Evolutionary conservation across 1,284 basidiomycete species (phyloP).

Genomic region (Cutaneotrichosporon sp.): DNA sequence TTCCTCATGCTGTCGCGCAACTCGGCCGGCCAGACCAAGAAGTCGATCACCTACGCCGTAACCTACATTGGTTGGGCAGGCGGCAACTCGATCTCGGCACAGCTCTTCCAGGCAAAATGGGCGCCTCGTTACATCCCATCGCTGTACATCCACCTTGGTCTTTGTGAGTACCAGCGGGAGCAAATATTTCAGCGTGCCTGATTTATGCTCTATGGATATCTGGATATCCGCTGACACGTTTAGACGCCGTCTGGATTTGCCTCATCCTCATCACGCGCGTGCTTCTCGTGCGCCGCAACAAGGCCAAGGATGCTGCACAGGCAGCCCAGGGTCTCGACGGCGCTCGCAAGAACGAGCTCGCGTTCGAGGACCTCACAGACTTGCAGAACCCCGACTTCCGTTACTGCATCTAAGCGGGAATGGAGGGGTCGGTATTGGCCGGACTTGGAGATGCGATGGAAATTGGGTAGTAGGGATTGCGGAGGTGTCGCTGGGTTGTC

Average conservation of each 20-base stretch:
- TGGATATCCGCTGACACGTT: background rate
- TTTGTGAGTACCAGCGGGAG: slow-evolving; percentile 11
- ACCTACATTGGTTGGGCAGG: slow-evolving; percentile 30
- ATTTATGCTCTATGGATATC: too few relatives aligned
- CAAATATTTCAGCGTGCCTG: too few relatives aligned
- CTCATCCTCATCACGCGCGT: slow-evolving; percentile 17
- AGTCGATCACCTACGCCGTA: slow-evolving; percentile 15
- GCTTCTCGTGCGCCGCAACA: slow-evolving; percentile 25
- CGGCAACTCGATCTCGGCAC: slow-evolving; percentile 34
- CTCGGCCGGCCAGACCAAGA: slow-evolving; percentile 22
- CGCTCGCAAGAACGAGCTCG: slow-evolving; percentile 12
- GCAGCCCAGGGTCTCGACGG: background rate
- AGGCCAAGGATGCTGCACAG: slow-evolving; percentile 13
- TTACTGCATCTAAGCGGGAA: slow-evolving; percentile 1
- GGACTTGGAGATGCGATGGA: too few relatives aligned
- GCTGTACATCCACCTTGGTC: slow-evolving; percentile 36
- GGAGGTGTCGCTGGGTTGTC: too few relatives aligned
- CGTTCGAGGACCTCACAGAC: slow-evolving; percentile 23
- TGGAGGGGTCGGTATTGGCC: too few relatives aligned
- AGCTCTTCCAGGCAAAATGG: slow-evolving; percentile 32
- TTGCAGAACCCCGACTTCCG: slow-evolving; percentile 20
- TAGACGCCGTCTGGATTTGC: slow-evolving; percentile 23
- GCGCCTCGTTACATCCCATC: slow-evolving; percentile 30
- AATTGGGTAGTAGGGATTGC: too few relatives aligned
- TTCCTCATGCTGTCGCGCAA: slow-evolving; percentile 19